Conservation (phyloP, 257 asterid species). For the Schizonepeta tenuifolia region DNA sequence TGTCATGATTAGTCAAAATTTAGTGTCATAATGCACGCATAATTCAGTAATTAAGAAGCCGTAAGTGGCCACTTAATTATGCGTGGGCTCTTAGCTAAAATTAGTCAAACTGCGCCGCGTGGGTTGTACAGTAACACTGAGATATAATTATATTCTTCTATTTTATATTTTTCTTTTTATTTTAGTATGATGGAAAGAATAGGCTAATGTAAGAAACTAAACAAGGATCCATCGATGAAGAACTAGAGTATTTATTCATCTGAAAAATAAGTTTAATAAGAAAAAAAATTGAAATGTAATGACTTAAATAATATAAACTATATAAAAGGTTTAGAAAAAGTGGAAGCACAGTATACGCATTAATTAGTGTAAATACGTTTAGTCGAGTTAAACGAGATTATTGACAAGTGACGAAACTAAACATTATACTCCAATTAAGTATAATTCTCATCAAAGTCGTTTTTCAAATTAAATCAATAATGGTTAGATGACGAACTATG, state of each 20-base stretch:
- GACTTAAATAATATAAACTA: no score
- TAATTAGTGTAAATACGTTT: no score
- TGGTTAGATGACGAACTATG: background rate
- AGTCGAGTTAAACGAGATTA: no score
- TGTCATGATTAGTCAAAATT: slow-evolving; percentile 37
- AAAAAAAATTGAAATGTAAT: background rate
- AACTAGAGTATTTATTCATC: background rate
- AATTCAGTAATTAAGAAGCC: slow-evolving; percentile 32
- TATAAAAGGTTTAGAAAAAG: no score
- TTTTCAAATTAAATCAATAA: no score
- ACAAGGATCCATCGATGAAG: background rate
- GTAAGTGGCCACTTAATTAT: slow-evolving; percentile 30
- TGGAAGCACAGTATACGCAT: no score
- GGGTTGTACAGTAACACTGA: background rate
- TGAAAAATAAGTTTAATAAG: background rate
- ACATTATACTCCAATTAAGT: no score
- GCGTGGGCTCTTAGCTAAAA: slow-evolving; percentile 31
- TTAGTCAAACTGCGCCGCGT: slow-evolving; percentile 29
- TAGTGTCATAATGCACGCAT: slow-evolving; percentile 37
- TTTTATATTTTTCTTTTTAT: background rate
- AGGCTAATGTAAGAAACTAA: background rate
- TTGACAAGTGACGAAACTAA: no score
- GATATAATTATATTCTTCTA: background rate
- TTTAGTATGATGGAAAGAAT: background rate
- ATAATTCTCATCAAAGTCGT: no score